These are phyloP conservation scores for Lithospermum erythrorhizon DNA, from an alignment of 257 asterid species.

Conservation along the genomic window DNA sequence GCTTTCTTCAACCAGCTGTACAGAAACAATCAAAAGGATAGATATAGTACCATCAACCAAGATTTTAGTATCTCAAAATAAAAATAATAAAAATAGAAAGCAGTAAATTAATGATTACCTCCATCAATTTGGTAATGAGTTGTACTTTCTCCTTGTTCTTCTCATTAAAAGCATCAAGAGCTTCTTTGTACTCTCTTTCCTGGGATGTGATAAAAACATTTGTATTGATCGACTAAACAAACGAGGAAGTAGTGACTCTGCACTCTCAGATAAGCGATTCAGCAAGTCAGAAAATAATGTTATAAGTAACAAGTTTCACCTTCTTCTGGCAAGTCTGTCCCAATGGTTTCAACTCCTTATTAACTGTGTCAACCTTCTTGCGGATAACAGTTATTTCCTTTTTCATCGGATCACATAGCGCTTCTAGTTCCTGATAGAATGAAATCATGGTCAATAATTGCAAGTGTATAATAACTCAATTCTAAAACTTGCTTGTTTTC, in stretches of 20 bases:
- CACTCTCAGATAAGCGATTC: neutral
- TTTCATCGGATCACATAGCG: conserved; percentile 45
- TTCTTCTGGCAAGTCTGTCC: conserved; percentile 28
- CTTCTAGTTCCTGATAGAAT: conserved; percentile 38
- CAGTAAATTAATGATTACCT: conserved; percentile 19
- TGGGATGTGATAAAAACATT: conserved; percentile 3
- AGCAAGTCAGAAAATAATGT: conserved; percentile 2
- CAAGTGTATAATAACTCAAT: neutral
- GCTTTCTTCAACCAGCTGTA: conserved; percentile 47
- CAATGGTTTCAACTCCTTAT: neutral
- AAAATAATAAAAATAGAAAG: neutral
- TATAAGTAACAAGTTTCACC: conserved; percentile 15
- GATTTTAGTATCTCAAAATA: neutral
- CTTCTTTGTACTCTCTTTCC: conserved; percentile 58
- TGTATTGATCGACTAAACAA: neutral
- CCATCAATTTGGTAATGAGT: conserved; percentile 36
- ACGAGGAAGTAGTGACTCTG: neutral
- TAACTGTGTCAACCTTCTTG: conserved; percentile 34
- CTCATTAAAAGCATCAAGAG: conserved; percentile 33
- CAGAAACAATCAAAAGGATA: neutral
- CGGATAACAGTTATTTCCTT: conserved; percentile 44
- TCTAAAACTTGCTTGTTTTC: neutral
- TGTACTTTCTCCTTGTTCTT: conserved; percentile 26
- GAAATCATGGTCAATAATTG: neutral
- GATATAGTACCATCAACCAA: neutral